Evolutionary conservation across 768 basidiomycete genomes (phyloP).

Genomic region (Amanita polypyramis): DNA sequence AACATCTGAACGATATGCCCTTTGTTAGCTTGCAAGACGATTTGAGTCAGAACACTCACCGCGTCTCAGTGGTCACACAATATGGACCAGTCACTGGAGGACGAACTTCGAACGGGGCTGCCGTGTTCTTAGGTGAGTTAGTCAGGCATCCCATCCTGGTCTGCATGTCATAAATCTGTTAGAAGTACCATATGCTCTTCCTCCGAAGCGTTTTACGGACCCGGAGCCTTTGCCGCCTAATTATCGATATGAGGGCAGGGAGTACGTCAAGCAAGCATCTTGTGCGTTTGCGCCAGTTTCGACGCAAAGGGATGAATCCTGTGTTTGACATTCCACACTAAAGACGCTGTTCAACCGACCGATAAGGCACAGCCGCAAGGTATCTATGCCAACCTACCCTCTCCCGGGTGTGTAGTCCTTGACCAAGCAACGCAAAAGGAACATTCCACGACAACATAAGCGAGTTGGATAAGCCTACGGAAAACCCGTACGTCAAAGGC

Average conservation of each 20-base stretch:
- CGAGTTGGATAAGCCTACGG: slow-evolving; percentile 56
- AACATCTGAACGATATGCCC: no score
- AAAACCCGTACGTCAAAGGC: slow-evolving; percentile 46
- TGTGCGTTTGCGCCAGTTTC: slow-evolving; percentile 21
- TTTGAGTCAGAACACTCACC: slow-evolving; percentile 26
- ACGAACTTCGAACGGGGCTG: slow-evolving; percentile 48
- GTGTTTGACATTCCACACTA: background rate
- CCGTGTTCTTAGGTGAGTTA: slow-evolving; percentile 50
- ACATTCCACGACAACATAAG: slow-evolving; percentile 46
- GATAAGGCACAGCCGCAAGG: slow-evolving; percentile 57
- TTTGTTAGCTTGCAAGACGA: slow-evolving; percentile 60
- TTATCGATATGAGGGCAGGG: slow-evolving; percentile 47
- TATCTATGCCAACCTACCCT: slow-evolving; percentile 12
- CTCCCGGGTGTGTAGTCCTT: background rate
- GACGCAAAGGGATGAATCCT: background rate
- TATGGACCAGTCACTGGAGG: slow-evolving; percentile 51
- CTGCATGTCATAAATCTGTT: background rate
- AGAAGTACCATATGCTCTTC: slow-evolving; percentile 70
- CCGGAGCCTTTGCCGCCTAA: slow-evolving; percentile 42
- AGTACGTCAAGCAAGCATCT: slow-evolving; percentile 48
- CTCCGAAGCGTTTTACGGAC: slow-evolving; percentile 56
- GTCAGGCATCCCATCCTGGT: background rate
- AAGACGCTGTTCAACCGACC: slow-evolving; percentile 51
- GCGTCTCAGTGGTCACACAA: slow-evolving; percentile 41
- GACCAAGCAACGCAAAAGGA: slow-evolving; percentile 20